Evolutionary conservation across 345 rosid genomes (phyloP), one percentile per base, ranked within the genome.

Genomic region (Linum tenue): DNA sequence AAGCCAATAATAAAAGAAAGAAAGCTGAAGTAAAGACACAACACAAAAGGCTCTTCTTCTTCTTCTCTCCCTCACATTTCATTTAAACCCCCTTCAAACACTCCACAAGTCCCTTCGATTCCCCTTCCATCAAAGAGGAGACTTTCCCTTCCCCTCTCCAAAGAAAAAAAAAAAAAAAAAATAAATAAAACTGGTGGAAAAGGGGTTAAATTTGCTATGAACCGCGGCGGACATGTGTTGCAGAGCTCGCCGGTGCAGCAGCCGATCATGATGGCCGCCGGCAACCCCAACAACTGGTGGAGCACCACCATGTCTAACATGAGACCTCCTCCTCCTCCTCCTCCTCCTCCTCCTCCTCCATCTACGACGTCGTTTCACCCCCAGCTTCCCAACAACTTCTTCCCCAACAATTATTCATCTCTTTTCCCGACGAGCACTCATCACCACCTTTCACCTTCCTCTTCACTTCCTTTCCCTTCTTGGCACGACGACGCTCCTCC

Each of bases 221-320:
- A 15, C 3, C 16, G 35, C 7, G 35, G 35, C 7, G 35, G 59
- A 5, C 31, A 31, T n/a, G 59, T 56, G 31, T 56, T 56, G 17
- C 59, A 56, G 35, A 56, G 59, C 59, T 56, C 59, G 5, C 59
- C 59, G 59, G 59, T 56, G 15, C 59, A 56, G 59, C 59, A 56
- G 44, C 44, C 0, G 53, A 48, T 48, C 12, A 57, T 57, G 60
- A 22, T 57, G 60, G 60, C 60, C 2, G 60, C 60, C 9, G 60
- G 60, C 4, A 57, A 57, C 60, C 60, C 60, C 22, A 57, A n/a
- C 9, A 5, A 37, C 37, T 57, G 60, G 38, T 17, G 37, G 37
- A 56, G 6, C 17, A 57, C 35, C 6, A 57, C 35, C n/a, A n/a
- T n/a, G n/a, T n/a, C n/a, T n/a, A n/a, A 22, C 60, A 57, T 22